Conservation (phyloP, 129 eudicot genomes). For the Flaveria brownii region DNA sequence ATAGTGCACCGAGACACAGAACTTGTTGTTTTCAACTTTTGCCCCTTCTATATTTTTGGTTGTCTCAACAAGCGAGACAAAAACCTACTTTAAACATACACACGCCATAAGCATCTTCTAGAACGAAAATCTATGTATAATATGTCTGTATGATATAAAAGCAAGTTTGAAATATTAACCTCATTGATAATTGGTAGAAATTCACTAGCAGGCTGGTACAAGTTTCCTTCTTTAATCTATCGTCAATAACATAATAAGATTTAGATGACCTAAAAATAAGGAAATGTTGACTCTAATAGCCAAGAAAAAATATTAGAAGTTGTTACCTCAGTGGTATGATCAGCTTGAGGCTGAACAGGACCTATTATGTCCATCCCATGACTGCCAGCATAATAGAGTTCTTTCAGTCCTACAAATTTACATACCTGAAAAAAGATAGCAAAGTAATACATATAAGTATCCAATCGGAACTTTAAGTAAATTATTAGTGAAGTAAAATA, state of each 20-base stretch:
- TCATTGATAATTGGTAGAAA: constrained; percentile 82
- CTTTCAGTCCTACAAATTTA: constrained; percentile 73
- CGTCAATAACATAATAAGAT: constrained; percentile 22
- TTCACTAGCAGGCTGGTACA: constrained; percentile 90
- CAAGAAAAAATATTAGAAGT: neutral
- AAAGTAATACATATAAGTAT: constrained; percentile 20
- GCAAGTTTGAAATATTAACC: constrained; percentile 38
- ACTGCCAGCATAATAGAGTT: constrained; percentile 98
- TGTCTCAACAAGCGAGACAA: constrained; percentile 56
- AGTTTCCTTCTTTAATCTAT: constrained; percentile 56
- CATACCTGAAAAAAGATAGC: constrained; percentile 49
- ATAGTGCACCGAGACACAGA: constrained; percentile 93
- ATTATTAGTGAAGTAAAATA: constrained; percentile 1
- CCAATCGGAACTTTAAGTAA: constrained; percentile 4
- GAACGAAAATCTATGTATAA: neutral
- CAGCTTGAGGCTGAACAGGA: constrained; percentile 57
- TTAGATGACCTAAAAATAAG: constrained; percentile 1
- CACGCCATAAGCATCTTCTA: constrained; percentile 7
- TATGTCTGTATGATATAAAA: neutral
- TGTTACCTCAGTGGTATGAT: constrained; percentile 57
- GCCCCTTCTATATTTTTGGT: constrained; percentile 72
- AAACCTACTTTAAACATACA: constrained; percentile 47
- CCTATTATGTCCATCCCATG: constrained; percentile 98
- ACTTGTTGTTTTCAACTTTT: constrained; percentile 86
- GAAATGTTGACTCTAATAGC: neutral